These are phyloP conservation scores for Tolypocladium cylindrosporum DNA, from an alignment of 2,329 filamentous ascomycete species.

Conservation along the genomic window DNA sequence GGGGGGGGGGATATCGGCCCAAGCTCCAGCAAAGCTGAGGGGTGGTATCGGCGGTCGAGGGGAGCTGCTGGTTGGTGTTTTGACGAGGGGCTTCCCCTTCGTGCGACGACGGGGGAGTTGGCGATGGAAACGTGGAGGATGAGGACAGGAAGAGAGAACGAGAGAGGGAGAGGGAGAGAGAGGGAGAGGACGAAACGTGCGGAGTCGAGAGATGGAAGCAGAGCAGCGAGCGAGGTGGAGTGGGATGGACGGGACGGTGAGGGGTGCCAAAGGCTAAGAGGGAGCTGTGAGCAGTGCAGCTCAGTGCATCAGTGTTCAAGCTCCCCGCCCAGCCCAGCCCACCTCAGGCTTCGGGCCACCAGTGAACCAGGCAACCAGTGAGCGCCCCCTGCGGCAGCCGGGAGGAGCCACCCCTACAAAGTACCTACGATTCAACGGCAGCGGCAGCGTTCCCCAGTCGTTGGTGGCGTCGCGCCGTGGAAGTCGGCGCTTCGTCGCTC, in stretches of 20 bases:
- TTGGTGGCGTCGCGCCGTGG: not conserved
- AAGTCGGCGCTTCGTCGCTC: not conserved
- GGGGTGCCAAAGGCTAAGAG: not conserved
- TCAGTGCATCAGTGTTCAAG: not conserved
- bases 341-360: not conserved
- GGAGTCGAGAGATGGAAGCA: not conserved
- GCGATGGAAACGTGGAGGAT: not conserved
- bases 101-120: not conserved
- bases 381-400: not conserved
- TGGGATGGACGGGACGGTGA: not conserved
- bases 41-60: not conserved
- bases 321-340: not conserved
- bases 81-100: not conserved
- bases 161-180: not conserved
- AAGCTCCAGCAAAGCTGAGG: not conserved
- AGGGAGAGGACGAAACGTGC: not conserved
- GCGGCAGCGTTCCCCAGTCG: not conserved
- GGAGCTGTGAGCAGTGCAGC: not conserved
- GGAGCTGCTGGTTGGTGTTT: not conserved
- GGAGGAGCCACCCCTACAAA: not conserved
- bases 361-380: no score
- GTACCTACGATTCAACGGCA: not conserved
- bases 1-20: not conserved
- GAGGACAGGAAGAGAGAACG: not conserved
- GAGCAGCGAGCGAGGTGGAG: constrained; percentile 1